Evolutionary conservation across 1,139 yeast species (phyloP).

Genomic region (Sugiyamaella neomexicana): DNA sequence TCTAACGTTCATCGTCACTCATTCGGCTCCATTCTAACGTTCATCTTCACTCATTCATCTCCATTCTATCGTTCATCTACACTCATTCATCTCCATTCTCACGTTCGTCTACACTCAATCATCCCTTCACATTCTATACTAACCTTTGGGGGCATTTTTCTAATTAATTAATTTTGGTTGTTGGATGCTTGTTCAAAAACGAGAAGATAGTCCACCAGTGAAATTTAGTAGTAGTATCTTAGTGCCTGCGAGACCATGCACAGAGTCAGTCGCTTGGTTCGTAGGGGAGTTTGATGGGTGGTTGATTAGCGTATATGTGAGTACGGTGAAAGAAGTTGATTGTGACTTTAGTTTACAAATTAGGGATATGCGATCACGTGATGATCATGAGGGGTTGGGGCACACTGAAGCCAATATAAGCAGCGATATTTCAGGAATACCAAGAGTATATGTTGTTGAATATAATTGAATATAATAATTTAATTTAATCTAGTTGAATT

Average conservation of each 20-base stretch:
- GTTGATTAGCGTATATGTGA: background rate
- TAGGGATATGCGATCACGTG: background rate
- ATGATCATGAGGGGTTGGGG: too few species aligned
- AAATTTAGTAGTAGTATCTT: slow-evolving; percentile 11
- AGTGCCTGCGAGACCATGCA: slow-evolving; percentile 8
- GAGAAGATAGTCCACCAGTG: slow-evolving; percentile 8
- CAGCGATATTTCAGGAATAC: too few species aligned
- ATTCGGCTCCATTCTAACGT: too few species aligned
- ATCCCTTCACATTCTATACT: background rate
- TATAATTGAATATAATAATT: too few species aligned
- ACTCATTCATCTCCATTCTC: too few species aligned
- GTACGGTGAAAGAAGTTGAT: background rate
- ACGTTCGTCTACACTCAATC: background rate
- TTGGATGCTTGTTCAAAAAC: slow-evolving; percentile 15
- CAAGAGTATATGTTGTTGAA: too few species aligned
- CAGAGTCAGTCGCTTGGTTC: background rate
- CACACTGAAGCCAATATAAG: too few species aligned
- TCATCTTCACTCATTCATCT: too few species aligned
- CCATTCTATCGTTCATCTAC: too few species aligned
- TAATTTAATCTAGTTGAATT: too few species aligned
- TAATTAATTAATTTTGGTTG: slow-evolving; percentile 10
- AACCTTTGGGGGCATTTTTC: slow-evolving; percentile 16
- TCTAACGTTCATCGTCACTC: too few species aligned
- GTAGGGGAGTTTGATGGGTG: background rate
- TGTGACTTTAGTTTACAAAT: background rate